A percentile compares a stretch with the other conserved stretches of the same genome.
Conservation (phyloP, 306 rosid genomes). For the Sicyos edulis region DNA sequence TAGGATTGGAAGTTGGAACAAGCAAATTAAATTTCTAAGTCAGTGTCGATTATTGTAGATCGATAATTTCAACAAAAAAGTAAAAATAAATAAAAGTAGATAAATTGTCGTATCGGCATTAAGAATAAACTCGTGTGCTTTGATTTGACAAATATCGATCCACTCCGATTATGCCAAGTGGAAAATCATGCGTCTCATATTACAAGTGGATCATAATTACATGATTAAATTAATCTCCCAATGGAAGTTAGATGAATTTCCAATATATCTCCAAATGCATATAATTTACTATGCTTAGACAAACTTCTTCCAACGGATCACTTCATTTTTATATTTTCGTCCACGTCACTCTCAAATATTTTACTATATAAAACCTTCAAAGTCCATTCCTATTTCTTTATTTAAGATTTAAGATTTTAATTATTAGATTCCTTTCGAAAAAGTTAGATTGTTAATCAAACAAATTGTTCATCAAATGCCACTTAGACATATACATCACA, state of each 20-base stretch:
- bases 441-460: too few species aligned
- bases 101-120: too few species aligned
- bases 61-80: neutral
- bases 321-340: neutral
- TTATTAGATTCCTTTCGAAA: too few species aligned
- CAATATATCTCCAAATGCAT: neutral
- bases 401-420: neutral
- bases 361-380: neutral
- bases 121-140: too few species aligned
- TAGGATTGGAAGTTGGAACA: neutral
- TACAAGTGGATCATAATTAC: neutral
- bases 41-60: neutral
- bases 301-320: neutral
- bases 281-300: neutral
- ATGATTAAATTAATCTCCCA: neutral
- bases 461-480: neutral
- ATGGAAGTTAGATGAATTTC: constrained; percentile 5
- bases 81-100: neutral
- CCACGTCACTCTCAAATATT: neutral
- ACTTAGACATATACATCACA: neutral
- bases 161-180: neutral
- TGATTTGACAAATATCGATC: neutral
- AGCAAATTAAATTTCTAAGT: neutral
- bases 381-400: neutral
- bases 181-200: neutral